Evolutionary conservation across 2,329 filamentous ascomycete species (phyloP).

Genomic region (Colletotrichum sojae): DNA sequence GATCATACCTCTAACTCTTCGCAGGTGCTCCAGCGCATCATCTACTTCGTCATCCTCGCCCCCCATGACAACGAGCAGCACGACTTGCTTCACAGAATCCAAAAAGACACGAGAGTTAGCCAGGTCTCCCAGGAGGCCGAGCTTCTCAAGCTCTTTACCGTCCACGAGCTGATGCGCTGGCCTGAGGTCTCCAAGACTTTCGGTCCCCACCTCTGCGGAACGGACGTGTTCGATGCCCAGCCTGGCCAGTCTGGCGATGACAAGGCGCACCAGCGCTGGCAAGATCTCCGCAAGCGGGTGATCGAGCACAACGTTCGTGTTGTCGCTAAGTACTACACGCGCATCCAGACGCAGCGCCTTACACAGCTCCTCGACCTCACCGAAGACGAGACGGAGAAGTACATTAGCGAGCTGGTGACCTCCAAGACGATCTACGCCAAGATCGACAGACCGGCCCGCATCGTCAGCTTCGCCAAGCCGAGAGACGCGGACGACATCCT

Average conservation of each 20-base stretch:
- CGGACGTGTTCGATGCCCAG: conserved; percentile 87
- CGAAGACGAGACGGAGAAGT: conserved; percentile 98
- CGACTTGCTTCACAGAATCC: conserved; percentile 93
- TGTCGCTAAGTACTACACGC: conserved; percentile 98
- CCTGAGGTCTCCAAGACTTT: conserved; percentile 92
- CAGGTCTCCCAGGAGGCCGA: conserved; percentile 85
- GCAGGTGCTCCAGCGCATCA: conserved; percentile 91
- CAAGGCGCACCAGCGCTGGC: conserved; percentile 89
- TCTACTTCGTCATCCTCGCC: conserved; percentile 97
- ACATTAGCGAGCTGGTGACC: conserved; percentile 96
- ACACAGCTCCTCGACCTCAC: conserved; percentile 92
- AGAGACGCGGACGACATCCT: conserved; percentile 95
- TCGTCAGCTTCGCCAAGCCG: conserved; percentile 95
- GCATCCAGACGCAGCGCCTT: conserved; percentile 91
- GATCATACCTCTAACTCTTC: not conserved
- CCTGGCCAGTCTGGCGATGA: conserved; percentile 77
- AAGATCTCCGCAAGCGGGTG: conserved; percentile 96
- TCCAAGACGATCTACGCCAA: conserved; percentile 98
- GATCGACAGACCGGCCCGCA: conserved; percentile 92
- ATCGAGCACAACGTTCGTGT: conserved; percentile 99
- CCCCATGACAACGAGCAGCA: conserved; percentile 99
- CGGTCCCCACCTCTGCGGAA: conserved; percentile 87
- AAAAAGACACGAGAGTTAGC: conserved; percentile 85
- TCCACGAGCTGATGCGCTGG: conserved; percentile 98
- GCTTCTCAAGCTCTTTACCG: conserved; percentile 93